Base-by-base conservation (phyloP, 2,329 filamentous ascomycete genomes). In the Beauveria pseudobassiana region DNA sequence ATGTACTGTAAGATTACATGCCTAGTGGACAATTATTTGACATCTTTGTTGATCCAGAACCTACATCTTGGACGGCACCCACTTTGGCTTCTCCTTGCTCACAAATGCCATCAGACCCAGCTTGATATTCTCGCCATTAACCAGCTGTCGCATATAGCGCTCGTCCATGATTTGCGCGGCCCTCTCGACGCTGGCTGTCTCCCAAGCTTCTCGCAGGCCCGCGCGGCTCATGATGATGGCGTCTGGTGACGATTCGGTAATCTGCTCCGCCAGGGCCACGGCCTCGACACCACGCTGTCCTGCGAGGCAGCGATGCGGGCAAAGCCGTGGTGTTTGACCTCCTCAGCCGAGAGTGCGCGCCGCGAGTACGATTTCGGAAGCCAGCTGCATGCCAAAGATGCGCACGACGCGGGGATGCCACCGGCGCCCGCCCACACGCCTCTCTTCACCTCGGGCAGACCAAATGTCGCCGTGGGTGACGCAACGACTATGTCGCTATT, bases 391-490 rank as follows among this genome's bases (percentile, higher is more conserved):
- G 40, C 80, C 71, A 24, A 72, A 67, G 5, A 64, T 80, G 34
- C 79, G 76, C 3, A 82, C 78, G 9, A 83, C 72, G 20, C 81
- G 76, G 3, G 76, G 8, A 83, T 74, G 10, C 80, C 80, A 5
- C 81, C 81, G 1, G 80, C 81, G 5, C 73, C 80, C 1, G 82
- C 80, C 42, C 77, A 82, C 38, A 84, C 76, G n/a, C 82, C 81
- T 20, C 81, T 76, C 60, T 78, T 76, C 3, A 78, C 81, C 70
- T 84, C 82, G 10, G 82, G 80, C 9, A 84, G 73, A 1, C 75
- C 79, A 62, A 84, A 84, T 0, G 72, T 77, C 5, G 82, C 81
- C 4, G 73, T 75, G 1, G 80, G 77, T 0, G 79, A 77, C 1
- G 82, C 82, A 9, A 84, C 74, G 5, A 83, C 78, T 68, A 85